A percentile compares a stretch with the other conserved stretches of the same genome.
Conservation (phyloP, 2,329 filamentous ascomycete species). For the Neonectria punicea region DNA sequence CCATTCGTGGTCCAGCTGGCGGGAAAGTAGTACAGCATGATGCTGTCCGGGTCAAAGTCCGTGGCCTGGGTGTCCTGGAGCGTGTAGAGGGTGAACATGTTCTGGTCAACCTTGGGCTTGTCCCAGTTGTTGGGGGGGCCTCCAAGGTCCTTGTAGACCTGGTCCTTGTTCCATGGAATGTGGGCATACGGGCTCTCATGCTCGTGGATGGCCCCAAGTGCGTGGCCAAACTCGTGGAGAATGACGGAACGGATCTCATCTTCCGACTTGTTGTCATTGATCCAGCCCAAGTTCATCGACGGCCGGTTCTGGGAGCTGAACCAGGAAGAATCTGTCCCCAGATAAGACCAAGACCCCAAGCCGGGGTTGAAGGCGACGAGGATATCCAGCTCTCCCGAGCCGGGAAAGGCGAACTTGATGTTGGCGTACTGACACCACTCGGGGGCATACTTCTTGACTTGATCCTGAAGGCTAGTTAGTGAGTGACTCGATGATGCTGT, state of each 20-base stretch:
- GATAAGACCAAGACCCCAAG: constrained; percentile 9
- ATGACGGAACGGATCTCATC: background rate
- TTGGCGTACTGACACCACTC: constrained; percentile 17
- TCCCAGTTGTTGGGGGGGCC: constrained; percentile 15
- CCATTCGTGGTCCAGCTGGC: constrained; percentile 28
- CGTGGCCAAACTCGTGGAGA: constrained; percentile 28
- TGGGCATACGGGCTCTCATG: constrained; percentile 10
- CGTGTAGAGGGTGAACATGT: constrained; percentile 20
- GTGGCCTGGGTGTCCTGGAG: constrained; percentile 16
- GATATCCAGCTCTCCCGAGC: constrained; percentile 13
- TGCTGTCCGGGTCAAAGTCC: constrained; percentile 31
- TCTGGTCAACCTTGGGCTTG: constrained; percentile 11
- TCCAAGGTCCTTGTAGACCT: constrained; percentile 16
- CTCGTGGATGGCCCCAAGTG: constrained; percentile 20
- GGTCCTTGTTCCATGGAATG: constrained; percentile 24
- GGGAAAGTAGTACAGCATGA: constrained; percentile 40
- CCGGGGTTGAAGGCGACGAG: constrained; percentile 3
- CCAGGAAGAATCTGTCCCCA: constrained; percentile 6
- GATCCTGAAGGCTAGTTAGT: background rate
- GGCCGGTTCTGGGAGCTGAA: constrained; percentile 4
- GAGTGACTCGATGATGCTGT: background rate
- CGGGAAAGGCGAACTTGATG: constrained; percentile 19
- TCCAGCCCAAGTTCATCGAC: constrained; percentile 18
- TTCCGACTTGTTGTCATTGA: constrained; percentile 1
- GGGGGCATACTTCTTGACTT: background rate